Evolutionary conservation across 1,284 basidiomycete genomes (phyloP).

Genomic region (Puccinia novopanici): DNA sequence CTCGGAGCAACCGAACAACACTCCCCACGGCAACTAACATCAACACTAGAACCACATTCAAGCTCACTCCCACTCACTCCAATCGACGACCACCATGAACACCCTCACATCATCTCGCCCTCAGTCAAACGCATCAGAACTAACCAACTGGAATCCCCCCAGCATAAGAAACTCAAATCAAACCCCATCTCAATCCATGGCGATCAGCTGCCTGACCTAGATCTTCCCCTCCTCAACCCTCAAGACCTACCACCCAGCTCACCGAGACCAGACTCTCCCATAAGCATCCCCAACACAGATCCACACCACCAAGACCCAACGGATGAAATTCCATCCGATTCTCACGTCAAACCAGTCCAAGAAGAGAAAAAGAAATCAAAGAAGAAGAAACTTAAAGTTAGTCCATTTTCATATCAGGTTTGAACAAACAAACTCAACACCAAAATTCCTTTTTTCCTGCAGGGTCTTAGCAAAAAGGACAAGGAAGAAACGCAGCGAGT

Average conservation of each 20-base stretch:
- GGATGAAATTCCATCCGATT: background rate
- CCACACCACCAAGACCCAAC: background rate
- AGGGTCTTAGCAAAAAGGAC: constrained; percentile 41
- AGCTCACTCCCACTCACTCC: constrained; percentile 22
- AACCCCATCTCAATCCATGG: background rate
- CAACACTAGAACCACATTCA: background rate
- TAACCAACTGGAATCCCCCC: background rate
- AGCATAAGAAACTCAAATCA: constrained; percentile 7
- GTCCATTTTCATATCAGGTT: background rate
- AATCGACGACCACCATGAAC: background rate
- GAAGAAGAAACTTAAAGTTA: constrained; percentile 36
- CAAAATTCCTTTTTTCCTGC: background rate
- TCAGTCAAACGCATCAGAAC: constrained; percentile 1
- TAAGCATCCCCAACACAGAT: background rate
- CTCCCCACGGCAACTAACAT: background rate
- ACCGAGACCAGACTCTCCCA: background rate
- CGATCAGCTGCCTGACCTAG: background rate
- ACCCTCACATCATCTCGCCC: background rate
- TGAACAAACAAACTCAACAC: background rate
- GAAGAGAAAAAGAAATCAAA: background rate
- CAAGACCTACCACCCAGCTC: background rate
- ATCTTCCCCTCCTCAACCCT: background rate
- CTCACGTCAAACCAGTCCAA: constrained; percentile 1
- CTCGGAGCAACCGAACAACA: background rate
- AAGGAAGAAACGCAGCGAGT: constrained; percentile 41